Evolutionary conservation across 78 protist genomes (phyloP), one percentile per base, ranked within the genome.

Genomic region (Tieghemostelium lacteum): DNA sequence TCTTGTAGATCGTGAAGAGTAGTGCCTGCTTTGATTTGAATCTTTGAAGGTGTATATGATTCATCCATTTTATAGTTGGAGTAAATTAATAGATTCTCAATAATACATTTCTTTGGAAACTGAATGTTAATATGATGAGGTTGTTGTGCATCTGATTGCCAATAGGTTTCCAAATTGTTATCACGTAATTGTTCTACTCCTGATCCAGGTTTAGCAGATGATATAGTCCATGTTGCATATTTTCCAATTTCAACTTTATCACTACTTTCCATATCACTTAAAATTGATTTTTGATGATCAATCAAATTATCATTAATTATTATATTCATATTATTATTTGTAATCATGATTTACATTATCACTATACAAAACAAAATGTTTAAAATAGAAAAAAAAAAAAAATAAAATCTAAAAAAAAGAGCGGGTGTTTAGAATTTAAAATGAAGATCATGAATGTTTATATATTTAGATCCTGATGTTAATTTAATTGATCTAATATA

Each of bases 71-170:
- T 72, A 31, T 52, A 69, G 45, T 71, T 71, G 50, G 64, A 60
- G 40, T 91, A 69, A 6, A 91, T 37, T 42, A 70, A 49, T n/a
- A 91, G 0, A 22, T 80, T 73, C 34, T 91, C 85, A 39, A 63
- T 52, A 31, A 22, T 52, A 73, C 40, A 60, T 50, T 87, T 62
- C 19, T 80, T 67, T 29, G 72, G 58, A 42, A 91, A 80, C 34
- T 91, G 94, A n/a, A 91, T 73, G 19, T 61, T 91, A 16, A 91
- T 83, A 42, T 29, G 34, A 58, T 91, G 94, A 2, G 94, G 94
- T 73, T 91, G 94, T 34, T 42, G 69, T 37, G 92, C 94, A 50
- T 91, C 94, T 45, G 94, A 91, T 60, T 91, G 94, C 94, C 94
- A 91, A 66, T 34, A 91, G 7, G 94, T 91, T 31, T 60, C 69